phyloP scores from a whole-genome alignment of 2,329 filamentous ascomycete genomes.

The Venturiaceae sp. region DNA sequence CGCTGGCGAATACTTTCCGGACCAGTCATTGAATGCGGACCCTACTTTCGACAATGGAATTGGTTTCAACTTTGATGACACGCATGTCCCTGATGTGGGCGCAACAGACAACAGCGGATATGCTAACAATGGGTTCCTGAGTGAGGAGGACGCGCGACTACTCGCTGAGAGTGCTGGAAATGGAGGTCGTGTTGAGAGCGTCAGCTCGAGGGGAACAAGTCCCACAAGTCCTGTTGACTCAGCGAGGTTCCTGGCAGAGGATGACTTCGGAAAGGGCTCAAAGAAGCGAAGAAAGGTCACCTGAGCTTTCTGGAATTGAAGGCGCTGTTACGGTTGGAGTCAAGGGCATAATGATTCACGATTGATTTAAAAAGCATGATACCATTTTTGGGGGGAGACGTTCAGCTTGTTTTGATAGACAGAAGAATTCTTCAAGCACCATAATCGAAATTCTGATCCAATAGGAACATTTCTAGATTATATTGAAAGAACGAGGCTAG shows the following conservation, averaged over 20 bases:
- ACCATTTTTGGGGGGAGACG: not conserved
- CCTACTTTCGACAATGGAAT: not conserved
- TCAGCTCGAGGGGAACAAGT: conserved; percentile 2
- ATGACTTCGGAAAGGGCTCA: not conserved
- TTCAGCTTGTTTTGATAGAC: not conserved
- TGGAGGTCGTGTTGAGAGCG: conserved; percentile 2
- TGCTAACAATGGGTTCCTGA: not conserved
- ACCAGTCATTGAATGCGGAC: not conserved
- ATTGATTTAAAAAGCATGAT: not conserved
- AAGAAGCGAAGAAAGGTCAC: conserved; percentile 3
- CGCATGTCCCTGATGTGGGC: not conserved
- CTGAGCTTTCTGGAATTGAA: not conserved
- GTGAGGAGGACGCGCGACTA: not conserved
- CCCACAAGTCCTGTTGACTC: not conserved
- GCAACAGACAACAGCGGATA: not conserved
- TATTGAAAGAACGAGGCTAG: not conserved
- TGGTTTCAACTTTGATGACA: not conserved
- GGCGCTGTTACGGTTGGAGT: not conserved
- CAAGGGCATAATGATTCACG: not conserved
- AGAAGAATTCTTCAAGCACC: not conserved
- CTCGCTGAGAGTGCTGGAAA: not conserved
- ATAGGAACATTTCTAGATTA: not conserved
- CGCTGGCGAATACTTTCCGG: not conserved
- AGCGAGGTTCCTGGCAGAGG: not conserved
- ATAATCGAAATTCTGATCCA: not conserved